phyloP scores from a whole-genome alignment of 2,329 filamentous ascomycete species.

The Geosmithia flava region DNA sequence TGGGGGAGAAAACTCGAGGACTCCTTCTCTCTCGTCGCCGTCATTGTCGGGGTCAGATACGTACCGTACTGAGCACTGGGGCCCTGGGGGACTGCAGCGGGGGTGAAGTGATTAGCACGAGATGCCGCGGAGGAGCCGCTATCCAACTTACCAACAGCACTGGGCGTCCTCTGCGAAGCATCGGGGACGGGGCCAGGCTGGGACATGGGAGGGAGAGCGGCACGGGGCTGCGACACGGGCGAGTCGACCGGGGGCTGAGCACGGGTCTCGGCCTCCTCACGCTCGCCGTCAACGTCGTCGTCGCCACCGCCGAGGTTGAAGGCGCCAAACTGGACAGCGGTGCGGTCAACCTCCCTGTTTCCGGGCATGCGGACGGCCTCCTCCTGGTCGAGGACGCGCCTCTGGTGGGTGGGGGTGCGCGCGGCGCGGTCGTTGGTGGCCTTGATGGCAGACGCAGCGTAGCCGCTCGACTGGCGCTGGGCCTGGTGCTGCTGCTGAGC shows the following conservation, averaged over 20 bases:
- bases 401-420: constrained; percentile 70
- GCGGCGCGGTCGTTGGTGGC: constrained; percentile 50
- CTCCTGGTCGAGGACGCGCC: constrained; percentile 84
- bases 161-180: constrained; percentile 39
- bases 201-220: constrained; percentile 67
- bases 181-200: constrained; percentile 44
- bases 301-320: constrained; percentile 78
- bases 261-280: constrained; percentile 90
- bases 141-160: constrained; percentile 14
- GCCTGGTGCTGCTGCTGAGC: constrained; percentile 49
- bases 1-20: neutral
- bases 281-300: constrained; percentile 84
- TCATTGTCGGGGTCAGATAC: neutral
- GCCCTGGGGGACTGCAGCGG: constrained; percentile 8
- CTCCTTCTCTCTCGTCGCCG: no score
- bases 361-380: constrained; percentile 98
- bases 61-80: constrained; percentile 10
- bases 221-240: constrained; percentile 71
- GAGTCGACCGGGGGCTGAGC: constrained; percentile 90
- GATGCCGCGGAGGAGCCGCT: neutral
- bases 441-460: constrained; percentile 71
- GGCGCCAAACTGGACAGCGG: constrained; percentile 91
- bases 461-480: constrained; percentile 53
- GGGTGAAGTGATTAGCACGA: constrained; percentile 5
- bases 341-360: constrained; percentile 86